Evolutionary conservation across 441 rosid species (phyloP).

Genomic region (Flueggea neowawraea): DNA sequence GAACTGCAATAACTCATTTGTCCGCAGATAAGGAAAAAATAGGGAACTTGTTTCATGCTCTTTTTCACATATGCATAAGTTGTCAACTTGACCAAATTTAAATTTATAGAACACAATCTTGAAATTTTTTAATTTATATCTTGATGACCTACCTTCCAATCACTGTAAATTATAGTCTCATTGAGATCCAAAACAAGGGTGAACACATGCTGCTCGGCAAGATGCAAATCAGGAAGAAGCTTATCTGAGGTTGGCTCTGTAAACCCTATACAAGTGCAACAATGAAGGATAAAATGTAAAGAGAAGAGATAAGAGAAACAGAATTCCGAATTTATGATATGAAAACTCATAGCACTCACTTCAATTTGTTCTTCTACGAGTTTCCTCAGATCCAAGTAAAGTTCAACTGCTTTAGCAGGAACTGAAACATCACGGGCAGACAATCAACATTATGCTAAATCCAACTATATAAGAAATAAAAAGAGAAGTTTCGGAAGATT

Average conservation of each 20-base stretch:
- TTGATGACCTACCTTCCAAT: constrained; percentile 70
- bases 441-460: neutral
- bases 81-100: too few relatives aligned
- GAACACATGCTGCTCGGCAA: constrained; percentile 75
- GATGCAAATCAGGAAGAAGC: constrained; percentile 97
- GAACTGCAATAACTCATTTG: too few relatives aligned
- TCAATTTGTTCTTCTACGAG: constrained; percentile 68
- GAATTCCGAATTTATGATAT: constrained; percentile 7
- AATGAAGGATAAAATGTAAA: neutral
- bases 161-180: constrained; percentile 88
- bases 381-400: constrained; percentile 82
- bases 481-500: too few relatives aligned
- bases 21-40: too few relatives aligned
- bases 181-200: constrained; percentile 96
- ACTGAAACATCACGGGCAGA: constrained; percentile 38
- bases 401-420: constrained; percentile 70
- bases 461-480: neutral
- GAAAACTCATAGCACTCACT: constrained; percentile 33
- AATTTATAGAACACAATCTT: too few relatives aligned
- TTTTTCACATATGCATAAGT: too few relatives aligned
- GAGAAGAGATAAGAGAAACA: neutral
- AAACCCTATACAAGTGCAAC: constrained; percentile 46
- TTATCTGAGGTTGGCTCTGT: constrained; percentile 93
- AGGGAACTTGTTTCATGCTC: too few relatives aligned
- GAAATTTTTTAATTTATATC: too few relatives aligned